Evolutionary conservation across 2,329 filamentous ascomycete species (phyloP).

Genomic region (Thelonectria rubi): DNA sequence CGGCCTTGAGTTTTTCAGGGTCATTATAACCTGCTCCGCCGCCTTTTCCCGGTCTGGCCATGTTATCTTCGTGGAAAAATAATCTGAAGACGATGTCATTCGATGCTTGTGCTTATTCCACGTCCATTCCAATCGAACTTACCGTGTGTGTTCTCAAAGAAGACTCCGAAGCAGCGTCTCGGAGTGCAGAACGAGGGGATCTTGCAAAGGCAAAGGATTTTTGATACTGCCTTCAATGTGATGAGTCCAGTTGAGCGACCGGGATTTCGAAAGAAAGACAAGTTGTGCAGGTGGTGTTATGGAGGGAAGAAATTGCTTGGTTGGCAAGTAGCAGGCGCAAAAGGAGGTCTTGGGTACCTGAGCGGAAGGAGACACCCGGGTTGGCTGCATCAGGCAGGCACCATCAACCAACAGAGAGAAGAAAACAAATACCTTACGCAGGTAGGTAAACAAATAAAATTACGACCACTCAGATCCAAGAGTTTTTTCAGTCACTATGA

Average conservation of each 20-base stretch:
- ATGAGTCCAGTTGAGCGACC: no score
- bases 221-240: background rate
- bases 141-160: background rate
- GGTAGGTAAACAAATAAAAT: background rate
- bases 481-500: background rate
- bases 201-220: background rate
- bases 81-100: background rate
- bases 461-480: background rate
- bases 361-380: background rate
- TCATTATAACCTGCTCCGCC: conserved; percentile 37
- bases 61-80: background rate
- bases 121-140: background rate
- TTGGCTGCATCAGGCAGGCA: background rate
- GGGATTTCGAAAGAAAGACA: background rate
- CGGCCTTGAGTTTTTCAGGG: conserved; percentile 39
- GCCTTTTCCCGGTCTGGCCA: conserved; percentile 19
- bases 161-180: background rate
- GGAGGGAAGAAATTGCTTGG: background rate
- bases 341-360: background rate
- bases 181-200: background rate
- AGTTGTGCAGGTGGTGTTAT: background rate
- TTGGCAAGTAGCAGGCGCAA: background rate
- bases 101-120: background rate
- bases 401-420: background rate
- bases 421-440: background rate